These are phyloP conservation scores for Papiliotrema laurentii DNA, from an alignment of 1,284 basidiomycete species.

Conservation along the genomic window DNA sequence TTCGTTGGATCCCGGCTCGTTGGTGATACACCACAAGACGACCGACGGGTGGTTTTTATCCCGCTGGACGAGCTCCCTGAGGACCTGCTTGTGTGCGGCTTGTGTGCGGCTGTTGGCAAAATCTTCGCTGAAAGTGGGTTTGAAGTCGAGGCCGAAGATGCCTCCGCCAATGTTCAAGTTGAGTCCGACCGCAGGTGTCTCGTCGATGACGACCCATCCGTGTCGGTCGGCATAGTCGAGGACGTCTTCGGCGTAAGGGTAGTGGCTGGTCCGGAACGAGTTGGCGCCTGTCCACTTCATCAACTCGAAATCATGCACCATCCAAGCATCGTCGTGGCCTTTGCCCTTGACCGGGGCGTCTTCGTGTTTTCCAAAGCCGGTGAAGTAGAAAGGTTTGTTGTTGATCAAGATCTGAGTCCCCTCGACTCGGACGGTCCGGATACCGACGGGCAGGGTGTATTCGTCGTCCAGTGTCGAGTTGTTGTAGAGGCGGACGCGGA, in stretches of 20 bases:
- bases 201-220: constrained; percentile 25
- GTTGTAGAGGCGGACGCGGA: constrained; percentile 10
- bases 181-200: constrained; percentile 25
- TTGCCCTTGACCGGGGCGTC: constrained; percentile 28
- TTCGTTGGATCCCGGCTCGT: constrained; percentile 22
- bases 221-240: constrained; percentile 25
- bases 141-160: constrained; percentile 11
- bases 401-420: constrained; percentile 25
- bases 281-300: constrained; percentile 28
- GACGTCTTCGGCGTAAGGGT: constrained; percentile 28
- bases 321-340: constrained; percentile 27
- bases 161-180: constrained; percentile 19
- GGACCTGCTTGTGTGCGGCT: constrained; percentile 14
- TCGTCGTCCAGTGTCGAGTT: constrained; percentile 13
- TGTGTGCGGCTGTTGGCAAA: constrained; percentile 20
- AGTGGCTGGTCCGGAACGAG: constrained; percentile 29
- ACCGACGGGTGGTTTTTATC: constrained; percentile 30
- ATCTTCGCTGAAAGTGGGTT: constrained; percentile 13
- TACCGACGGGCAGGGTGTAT: constrained; percentile 22
- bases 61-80: constrained; percentile 22
- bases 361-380: constrained; percentile 23
- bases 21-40: constrained; percentile 28
- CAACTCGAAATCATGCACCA: constrained; percentile 30
- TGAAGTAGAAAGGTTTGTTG: constrained; percentile 27
- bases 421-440: constrained; percentile 17